Conservation (phyloP, 2,329 filamentous ascomycete genomes). For the Penicillium sp. region DNA sequence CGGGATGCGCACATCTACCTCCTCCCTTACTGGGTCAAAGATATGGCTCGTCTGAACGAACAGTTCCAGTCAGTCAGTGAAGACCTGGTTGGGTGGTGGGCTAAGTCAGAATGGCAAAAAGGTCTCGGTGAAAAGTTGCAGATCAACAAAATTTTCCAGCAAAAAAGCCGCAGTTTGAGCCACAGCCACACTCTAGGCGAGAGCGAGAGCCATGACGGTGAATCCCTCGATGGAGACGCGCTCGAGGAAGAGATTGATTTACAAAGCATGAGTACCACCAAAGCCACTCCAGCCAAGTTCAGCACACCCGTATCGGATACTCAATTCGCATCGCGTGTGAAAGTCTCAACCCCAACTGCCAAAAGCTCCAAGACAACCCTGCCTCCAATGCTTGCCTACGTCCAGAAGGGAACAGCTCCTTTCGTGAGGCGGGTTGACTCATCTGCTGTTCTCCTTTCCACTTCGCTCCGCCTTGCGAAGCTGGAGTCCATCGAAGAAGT, state of each 20-base stretch:
- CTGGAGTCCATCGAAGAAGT: conserved; percentile 65
- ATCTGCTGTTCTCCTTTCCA: conserved; percentile 72
- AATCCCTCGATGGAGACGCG: conserved; percentile 34
- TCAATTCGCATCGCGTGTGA: conserved; percentile 31
- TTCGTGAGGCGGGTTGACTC: conserved; percentile 88
- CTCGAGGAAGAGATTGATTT: conserved; percentile 55
- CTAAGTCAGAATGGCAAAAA: conserved; percentile 87
- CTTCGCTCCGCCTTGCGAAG: conserved; percentile 85
- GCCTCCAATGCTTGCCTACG: conserved; percentile 71
- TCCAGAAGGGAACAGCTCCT: conserved; percentile 62
- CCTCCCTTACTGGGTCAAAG: conserved; percentile 86
- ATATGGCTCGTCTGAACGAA: conserved; percentile 76
- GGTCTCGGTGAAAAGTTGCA: conserved; percentile 76
- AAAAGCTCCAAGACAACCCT: conserved; percentile 8
- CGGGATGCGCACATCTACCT: conserved; percentile 94
- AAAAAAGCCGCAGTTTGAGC: conserved; percentile 25
- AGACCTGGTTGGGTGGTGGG: conserved; percentile 92
- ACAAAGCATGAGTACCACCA: conserved; percentile 55
- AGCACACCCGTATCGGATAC: conserved; percentile 8
- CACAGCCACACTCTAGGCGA: conserved; percentile 43
- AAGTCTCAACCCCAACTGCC: conserved; percentile 20
- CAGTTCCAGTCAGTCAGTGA: conserved; percentile 84
- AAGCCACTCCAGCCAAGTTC: conserved; percentile 29
- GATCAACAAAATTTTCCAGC: conserved; percentile 64
- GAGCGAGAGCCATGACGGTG: conserved; percentile 37